phyloP scores from a whole-genome alignment of 2,329 filamentous ascomycete genomes.

The Neophaeococcomyces mojaviensis region DNA sequence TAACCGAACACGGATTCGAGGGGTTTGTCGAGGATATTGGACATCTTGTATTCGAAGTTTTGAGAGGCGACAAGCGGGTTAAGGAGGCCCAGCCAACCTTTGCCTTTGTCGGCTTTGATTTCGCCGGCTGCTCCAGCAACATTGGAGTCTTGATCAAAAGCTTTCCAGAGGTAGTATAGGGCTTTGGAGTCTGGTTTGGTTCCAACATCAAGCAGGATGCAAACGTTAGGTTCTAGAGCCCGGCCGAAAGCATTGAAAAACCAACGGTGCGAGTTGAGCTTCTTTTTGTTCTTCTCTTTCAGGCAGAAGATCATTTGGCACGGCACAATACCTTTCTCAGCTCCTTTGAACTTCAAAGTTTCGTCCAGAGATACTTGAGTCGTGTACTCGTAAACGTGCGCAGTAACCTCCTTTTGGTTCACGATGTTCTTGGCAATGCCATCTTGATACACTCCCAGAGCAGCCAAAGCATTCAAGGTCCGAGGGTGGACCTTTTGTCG shows the following conservation, averaged over 20 bases:
- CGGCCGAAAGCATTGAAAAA: constrained; percentile 98
- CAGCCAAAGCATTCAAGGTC: constrained; percentile 86
- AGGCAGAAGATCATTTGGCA: constrained; percentile 98
- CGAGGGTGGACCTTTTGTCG: constrained; percentile 88
- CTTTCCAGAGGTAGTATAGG: constrained; percentile 98
- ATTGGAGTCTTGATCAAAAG: constrained; percentile 94
- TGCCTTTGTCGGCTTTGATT: constrained; percentile 94
- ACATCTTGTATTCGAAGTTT: constrained; percentile 99
- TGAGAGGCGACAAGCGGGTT: constrained; percentile 95
- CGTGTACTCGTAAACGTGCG: constrained; percentile 97
- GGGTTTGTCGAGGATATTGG: constrained; percentile 95
- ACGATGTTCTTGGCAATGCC: constrained; percentile 98
- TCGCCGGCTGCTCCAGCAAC: constrained; percentile 95
- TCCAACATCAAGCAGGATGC: constrained; percentile 92
- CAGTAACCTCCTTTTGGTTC: constrained; percentile 90
- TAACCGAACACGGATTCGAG: constrained; percentile 96
- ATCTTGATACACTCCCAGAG: constrained; percentile 96
- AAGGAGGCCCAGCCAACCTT: constrained; percentile 69
- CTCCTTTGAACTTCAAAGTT: constrained; percentile 96
- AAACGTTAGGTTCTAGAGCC: constrained; percentile 89
- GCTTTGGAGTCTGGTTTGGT: constrained; percentile 83
- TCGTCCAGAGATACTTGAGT: constrained; percentile 94
- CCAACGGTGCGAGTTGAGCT: constrained; percentile 97
- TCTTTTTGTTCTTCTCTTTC: constrained; percentile 96
- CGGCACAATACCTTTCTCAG: constrained; percentile 96